A percentile compares a stretch with the other conserved stretches of the same genome.
These are phyloP conservation scores for Monilinia vaccinii-corymbosi DNA, from an alignment of 2,329 filamentous ascomycete genomes.

Conservation along the genomic window DNA sequence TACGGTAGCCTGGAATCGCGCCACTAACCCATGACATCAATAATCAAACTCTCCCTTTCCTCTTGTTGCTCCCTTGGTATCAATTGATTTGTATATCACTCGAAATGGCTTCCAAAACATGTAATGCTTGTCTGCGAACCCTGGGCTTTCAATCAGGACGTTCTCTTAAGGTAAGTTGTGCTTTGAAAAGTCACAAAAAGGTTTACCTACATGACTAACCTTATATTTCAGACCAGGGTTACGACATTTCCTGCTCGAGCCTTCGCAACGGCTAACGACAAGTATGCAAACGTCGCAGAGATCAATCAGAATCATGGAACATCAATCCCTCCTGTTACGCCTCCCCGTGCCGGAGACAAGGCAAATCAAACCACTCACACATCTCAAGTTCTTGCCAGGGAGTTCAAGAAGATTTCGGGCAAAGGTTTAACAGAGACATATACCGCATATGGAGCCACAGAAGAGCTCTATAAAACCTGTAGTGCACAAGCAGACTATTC, in stretches of 20 bases:
- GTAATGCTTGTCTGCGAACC: conserved; percentile 25
- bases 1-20: too few relatives aligned
- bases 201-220: conserved; percentile 8
- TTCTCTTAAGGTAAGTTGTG: conserved; percentile 13
- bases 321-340: conserved; percentile 17
- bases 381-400: conserved; percentile 10
- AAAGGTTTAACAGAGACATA: conserved; percentile 52
- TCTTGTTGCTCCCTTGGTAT: too few relatives aligned
- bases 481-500: conserved; percentile 22
- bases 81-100: not conserved
- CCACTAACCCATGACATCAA: too few relatives aligned
- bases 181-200: not conserved
- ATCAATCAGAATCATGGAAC: conserved; percentile 15
- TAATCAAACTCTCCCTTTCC: not conserved
- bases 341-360: conserved; percentile 10
- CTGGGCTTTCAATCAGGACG: conserved; percentile 19
- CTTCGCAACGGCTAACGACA: conserved; percentile 21
- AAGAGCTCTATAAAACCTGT: conserved; percentile 45
- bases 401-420: conserved; percentile 12
- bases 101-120: conserved; percentile 23
- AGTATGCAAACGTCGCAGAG: conserved; percentile 20
- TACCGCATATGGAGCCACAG: conserved; percentile 68
- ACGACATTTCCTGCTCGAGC: conserved; percentile 12
- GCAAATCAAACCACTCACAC: not conserved
- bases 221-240: conserved; percentile 4